Evolutionary conservation across 805 yeast species (phyloP).

Genomic region (Pichia paraexigua): DNA sequence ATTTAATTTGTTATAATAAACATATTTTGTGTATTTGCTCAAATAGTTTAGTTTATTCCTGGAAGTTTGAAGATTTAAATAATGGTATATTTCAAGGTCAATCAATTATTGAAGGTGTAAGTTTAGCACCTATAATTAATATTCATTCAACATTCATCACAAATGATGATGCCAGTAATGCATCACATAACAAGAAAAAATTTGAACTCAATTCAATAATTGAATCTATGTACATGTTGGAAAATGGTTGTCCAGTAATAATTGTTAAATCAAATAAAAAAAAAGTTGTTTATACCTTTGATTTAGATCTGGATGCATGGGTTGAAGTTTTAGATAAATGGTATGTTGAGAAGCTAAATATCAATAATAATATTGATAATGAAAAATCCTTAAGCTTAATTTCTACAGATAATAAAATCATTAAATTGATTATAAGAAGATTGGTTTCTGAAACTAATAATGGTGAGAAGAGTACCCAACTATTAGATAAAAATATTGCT

Average conservation of each 20-base stretch:
- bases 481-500: neutral
- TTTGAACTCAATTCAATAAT: conserved; percentile 8
- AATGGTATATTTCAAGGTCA: conserved; percentile 14
- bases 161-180: conserved; percentile 10
- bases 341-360: conserved; percentile 12
- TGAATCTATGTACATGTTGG: conserved; percentile 17
- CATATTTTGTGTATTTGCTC: conserved; percentile 39
- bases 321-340: conserved; percentile 35
- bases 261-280: conserved; percentile 29
- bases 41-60: conserved; percentile 42
- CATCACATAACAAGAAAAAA: neutral
- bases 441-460: neutral
- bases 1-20: conserved; percentile 28
- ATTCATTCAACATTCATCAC: conserved; percentile 16
- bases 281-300: conserved; percentile 32
- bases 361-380: neutral
- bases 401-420: neutral
- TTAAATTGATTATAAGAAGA: neutral
- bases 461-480: neutral
- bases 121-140: conserved; percentile 48
- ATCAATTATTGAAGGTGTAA: conserved; percentile 34
- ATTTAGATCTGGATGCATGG: conserved; percentile 40
- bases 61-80: conserved; percentile 29
- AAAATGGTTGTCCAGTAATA: conserved; percentile 37
- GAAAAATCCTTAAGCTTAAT: neutral